These are phyloP conservation scores for Eucalyptus coolabah DNA, from an alignment of 345 rosid genomes.

Conservation along the genomic window DNA sequence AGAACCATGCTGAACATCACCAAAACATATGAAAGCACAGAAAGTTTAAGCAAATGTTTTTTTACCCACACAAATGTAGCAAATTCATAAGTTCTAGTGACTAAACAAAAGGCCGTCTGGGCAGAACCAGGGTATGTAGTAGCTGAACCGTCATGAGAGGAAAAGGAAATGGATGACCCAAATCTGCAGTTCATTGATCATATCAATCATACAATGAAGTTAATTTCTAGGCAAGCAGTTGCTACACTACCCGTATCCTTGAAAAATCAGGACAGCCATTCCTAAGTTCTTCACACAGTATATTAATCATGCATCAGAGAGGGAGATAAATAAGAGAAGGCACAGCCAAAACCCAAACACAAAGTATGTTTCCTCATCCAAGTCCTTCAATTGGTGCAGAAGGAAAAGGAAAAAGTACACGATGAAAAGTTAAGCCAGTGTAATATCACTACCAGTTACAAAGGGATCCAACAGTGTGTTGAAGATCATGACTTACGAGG, in stretches of 20 bases:
- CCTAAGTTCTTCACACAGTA: neutral
- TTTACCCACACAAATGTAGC: neutral
- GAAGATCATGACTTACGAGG: slow-evolving; percentile 8
- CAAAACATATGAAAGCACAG: neutral
- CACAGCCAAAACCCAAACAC: neutral
- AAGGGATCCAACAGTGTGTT: neutral
- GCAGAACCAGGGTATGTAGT: too few relatives aligned
- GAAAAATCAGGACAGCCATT: neutral
- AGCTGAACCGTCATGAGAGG: neutral
- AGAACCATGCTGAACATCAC: neutral
- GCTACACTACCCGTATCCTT: neutral
- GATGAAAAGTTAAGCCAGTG: neutral
- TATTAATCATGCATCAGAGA: neutral
- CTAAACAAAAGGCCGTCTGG: too few relatives aligned
- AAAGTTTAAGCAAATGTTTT: neutral
- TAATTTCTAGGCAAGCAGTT: neutral
- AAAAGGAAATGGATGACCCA: neutral
- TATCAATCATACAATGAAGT: neutral
- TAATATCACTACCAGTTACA: neutral
- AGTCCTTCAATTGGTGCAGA: too few relatives aligned
- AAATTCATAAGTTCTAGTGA: neutral
- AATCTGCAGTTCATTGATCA: neutral
- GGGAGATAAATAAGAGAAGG: neutral
- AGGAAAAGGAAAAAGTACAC: neutral
- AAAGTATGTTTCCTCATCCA: too few relatives aligned